Conservation (phyloP, 139 green algal species). For the Tetraselmis chui region DNA sequence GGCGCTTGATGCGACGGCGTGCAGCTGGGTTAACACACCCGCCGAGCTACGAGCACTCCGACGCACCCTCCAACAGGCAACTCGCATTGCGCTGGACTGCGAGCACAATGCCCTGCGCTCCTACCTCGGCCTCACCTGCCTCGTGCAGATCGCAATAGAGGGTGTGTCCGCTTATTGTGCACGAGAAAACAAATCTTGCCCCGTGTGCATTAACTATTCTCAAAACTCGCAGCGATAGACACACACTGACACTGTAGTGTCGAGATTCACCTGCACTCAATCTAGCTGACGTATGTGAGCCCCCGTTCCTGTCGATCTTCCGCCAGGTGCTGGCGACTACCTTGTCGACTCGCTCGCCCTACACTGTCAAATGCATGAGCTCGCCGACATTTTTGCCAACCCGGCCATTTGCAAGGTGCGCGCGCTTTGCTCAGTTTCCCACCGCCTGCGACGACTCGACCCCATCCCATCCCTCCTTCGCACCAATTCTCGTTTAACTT, state of each 20-base stretch:
- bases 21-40: slow-evolving; percentile 24
- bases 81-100: slow-evolving; percentile 52
- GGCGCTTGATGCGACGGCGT: too few relatives aligned
- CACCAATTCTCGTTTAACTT: too few relatives aligned
- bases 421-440: not conserved
- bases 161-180: too few relatives aligned
- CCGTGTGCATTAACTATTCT: too few relatives aligned
- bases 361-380: slow-evolving; percentile 40
- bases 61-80: slow-evolving; percentile 14
- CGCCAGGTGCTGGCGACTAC: slow-evolving; percentile 41
- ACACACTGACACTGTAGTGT: too few relatives aligned
- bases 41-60: slow-evolving; percentile 22
- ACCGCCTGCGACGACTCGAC: too few relatives aligned
- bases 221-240: too few relatives aligned
- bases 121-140: slow-evolving; percentile 64
- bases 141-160: slow-evolving; percentile 67
- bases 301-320: not conserved
- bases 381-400: slow-evolving; percentile 49
- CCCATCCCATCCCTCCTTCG: not conserved
- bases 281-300: too few relatives aligned
- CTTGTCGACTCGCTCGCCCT: slow-evolving; percentile 63
- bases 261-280: too few relatives aligned
- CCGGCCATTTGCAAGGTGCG: slow-evolving; percentile 45
- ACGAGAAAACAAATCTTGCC: too few relatives aligned
- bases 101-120: slow-evolving; percentile 49